Evolutionary conservation across 139 green algal genomes (phyloP).

Genomic region (Micractinium sp.): DNA sequence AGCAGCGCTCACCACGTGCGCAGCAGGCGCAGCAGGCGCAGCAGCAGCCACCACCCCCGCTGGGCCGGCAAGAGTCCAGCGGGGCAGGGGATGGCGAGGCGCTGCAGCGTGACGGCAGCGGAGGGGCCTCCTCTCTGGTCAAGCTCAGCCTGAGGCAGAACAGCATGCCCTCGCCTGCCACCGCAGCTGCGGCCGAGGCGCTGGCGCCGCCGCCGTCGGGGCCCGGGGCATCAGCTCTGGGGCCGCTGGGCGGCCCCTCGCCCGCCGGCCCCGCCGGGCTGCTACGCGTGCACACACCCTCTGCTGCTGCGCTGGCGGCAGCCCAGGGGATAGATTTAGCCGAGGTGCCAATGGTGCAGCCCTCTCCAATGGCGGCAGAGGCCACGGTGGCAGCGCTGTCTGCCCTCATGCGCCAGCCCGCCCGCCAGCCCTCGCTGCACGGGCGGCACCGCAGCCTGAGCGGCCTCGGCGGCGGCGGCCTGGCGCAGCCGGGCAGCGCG

Average conservation of each 20-base stretch:
- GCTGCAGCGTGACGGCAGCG: slow-evolving; percentile 9
- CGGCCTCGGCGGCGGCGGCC: neutral
- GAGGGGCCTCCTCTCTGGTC: slow-evolving; percentile 1
- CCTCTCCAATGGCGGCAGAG: slow-evolving; percentile 12
- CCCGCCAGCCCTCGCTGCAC: slow-evolving; percentile 9
- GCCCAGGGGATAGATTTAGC: neutral
- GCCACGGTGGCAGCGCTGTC: slow-evolving; percentile 7
- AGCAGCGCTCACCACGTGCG: neutral
- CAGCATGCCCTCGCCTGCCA: neutral
- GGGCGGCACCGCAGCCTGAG: neutral
- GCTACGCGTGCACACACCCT: neutral
- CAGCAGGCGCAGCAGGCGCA: neutral
- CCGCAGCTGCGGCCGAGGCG: neutral
- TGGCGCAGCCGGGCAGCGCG: neutral
- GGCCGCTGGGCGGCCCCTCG: neutral
- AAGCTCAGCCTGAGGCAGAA: neutral
- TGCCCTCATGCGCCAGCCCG: neutral
- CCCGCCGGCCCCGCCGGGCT: neutral
- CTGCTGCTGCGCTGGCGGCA: slow-evolving; percentile 1
- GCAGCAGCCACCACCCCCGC: neutral
- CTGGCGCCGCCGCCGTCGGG: neutral
- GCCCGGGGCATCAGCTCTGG: neutral
- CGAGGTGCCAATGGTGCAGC: neutral
- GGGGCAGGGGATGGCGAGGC: neutral
- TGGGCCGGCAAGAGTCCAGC: too few species aligned